Evolutionary conservation across 257 asterid species (phyloP).

Genomic region (Ballota nigra): DNA sequence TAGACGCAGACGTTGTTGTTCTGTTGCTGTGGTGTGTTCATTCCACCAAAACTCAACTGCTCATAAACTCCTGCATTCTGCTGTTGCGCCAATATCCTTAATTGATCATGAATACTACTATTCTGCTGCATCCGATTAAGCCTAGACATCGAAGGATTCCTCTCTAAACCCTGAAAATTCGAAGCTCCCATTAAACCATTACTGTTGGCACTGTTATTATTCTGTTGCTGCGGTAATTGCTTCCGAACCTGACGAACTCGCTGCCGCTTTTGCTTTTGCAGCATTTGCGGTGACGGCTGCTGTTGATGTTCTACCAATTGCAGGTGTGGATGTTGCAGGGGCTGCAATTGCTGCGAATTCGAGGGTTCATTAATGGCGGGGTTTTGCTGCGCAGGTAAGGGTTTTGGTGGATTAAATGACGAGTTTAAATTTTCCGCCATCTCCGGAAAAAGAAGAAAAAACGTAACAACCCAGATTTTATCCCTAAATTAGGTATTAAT

Average conservation of each 20-base stretch:
- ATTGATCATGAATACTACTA: conserved; percentile 41
- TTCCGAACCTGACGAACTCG: too few species aligned
- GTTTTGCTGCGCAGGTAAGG: conserved; percentile 31
- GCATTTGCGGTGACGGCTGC: too few species aligned
- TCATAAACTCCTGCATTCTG: conserved; percentile 50
- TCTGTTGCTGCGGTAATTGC: too few species aligned
- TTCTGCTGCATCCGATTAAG: conserved; percentile 57
- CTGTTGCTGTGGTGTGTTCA: conserved; percentile 43
- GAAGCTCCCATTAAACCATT: too few species aligned
- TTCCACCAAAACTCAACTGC: conserved; percentile 71
- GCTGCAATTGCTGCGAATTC: not conserved
- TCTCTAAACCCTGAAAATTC: not conserved
- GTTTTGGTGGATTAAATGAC: too few species aligned
- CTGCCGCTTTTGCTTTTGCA: too few species aligned
- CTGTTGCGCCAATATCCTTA: conserved; percentile 32
- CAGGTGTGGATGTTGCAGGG: too few species aligned
- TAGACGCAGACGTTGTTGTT: conserved; percentile 14
- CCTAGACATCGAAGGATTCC: conserved; percentile 65
- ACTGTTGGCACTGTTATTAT: too few species aligned
- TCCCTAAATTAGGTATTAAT: too few species aligned
- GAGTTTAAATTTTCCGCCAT: too few species aligned
- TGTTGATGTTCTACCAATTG: too few species aligned
- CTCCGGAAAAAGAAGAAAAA: too few species aligned
- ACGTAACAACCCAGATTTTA: conserved; percentile 7
- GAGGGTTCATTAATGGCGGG: conserved; percentile 44